Evolutionary conservation across 2,329 filamentous ascomycete species (phyloP), one percentile per base, ranked within the genome.

Genomic region (Talaromyces atroroseus): DNA sequence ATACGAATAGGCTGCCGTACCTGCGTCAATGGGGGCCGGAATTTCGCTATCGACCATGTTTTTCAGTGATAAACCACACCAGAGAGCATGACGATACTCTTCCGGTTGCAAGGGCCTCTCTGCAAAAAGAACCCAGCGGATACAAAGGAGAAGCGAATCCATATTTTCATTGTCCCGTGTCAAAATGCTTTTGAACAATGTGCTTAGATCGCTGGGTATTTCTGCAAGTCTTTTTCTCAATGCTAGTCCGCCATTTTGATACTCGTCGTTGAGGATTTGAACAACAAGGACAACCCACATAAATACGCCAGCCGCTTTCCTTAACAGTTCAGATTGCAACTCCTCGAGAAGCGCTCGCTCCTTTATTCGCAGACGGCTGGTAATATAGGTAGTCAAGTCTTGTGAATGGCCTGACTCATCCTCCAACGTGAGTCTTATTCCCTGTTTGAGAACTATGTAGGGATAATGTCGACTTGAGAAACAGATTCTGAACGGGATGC

Each of bases 391-490:
- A 21, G 11, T 24, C n/a, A 54, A 46, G 24, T 54, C 51, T 20
- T 36, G 46, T 38, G 44, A 3, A 56, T 79, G 75, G 0, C 69
- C 75, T 10, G 59, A 46, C 54, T 78, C 64, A 2, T 68, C n/a
- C 57, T 79, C 76, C 1, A 79, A 61, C 10, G 64, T 63, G 0
- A 79, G 54, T 16, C 69, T 52, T 1, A 69, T 40, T 2, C 67
- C 66, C 3, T 64, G 62, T 2, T 55, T 16, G 3, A 76, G 65
- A 0, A 49, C 60, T 40, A 80, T 72, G 11, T 70, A 57, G 1
- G 76, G 76, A 61, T 78, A 78, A 58, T 77, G 74, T 5, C 76
- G 67, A 58, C 74, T 77, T 0, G 76, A 72, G 32, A 78, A 70
- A 57, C 68, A 75, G 7, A 75, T 61, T 10, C 56, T 59, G 11